Evolutionary conservation across 1,139 yeast species (phyloP).

Genomic region (Debaryomyces nepalensis): DNA sequence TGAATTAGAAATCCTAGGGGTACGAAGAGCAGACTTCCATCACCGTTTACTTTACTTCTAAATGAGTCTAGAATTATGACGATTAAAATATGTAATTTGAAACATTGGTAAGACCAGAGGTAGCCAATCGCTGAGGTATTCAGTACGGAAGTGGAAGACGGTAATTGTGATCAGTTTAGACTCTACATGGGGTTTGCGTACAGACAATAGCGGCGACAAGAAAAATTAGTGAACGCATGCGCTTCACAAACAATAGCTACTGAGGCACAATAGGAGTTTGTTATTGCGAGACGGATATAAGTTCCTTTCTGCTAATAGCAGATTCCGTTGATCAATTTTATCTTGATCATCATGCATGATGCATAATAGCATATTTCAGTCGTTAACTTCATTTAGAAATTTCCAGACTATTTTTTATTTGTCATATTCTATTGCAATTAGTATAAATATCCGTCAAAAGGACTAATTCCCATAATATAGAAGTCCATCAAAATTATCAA

Average conservation of each 20-base stretch:
- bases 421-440: too few relatives aligned
- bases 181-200: too few relatives aligned
- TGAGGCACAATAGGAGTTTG: background rate
- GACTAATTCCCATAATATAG: too few relatives aligned
- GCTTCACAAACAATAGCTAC: background rate
- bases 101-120: too few relatives aligned
- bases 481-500: background rate
- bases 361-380: background rate
- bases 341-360: constrained; percentile 9
- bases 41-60: background rate
- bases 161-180: too few relatives aligned
- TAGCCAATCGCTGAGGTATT: constrained; percentile 1
- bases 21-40: too few relatives aligned
- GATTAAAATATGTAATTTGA: background rate
- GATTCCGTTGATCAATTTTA: constrained; percentile 6
- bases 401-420: background rate
- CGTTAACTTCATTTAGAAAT: constrained; percentile 1
- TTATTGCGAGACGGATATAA: background rate
- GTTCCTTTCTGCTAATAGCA: background rate
- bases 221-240: background rate
- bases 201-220: background rate
- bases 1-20: too few relatives aligned
- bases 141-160: too few relatives aligned
- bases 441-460: too few relatives aligned
- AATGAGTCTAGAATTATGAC: background rate